Percentiles rank a stretch among this genome's conserved stretches.
Conservation (phyloP, 2,329 filamentous ascomycete genomes). For the Aspergillus sp. region DNA sequence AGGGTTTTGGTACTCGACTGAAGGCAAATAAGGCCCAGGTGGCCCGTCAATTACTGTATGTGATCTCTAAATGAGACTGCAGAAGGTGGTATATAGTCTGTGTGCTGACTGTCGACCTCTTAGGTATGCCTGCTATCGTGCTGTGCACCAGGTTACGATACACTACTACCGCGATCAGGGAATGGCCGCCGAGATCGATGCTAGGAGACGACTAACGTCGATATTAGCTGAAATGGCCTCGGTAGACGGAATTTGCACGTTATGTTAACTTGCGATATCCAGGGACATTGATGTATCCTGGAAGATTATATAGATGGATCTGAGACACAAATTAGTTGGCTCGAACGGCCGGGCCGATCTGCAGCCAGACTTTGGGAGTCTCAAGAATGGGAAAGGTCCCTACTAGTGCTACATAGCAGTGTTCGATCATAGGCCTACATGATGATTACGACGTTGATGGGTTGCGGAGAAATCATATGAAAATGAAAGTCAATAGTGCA, state of each 20-base stretch:
- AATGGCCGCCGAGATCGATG: slow-evolving; percentile 39
- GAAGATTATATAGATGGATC: background rate
- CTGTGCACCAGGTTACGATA: slow-evolving; percentile 38
- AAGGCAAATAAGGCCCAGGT: slow-evolving; percentile 28
- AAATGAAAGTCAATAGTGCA: background rate
- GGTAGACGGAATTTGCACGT: slow-evolving; percentile 10
- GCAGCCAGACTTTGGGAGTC: background rate
- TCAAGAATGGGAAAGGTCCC: background rate
- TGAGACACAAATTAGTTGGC: too few relatives aligned
- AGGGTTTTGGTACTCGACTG: slow-evolving; percentile 36
- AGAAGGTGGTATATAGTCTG: too few relatives aligned
- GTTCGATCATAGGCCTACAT: background rate
- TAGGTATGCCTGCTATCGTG: slow-evolving; percentile 45
- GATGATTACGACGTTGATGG: background rate
- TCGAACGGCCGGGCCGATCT: too few relatives aligned
- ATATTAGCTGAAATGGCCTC: slow-evolving; percentile 33
- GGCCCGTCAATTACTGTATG: slow-evolving; percentile 40
- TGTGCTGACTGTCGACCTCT: slow-evolving; percentile 1
- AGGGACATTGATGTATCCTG: background rate
- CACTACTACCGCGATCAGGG: slow-evolving; percentile 44
- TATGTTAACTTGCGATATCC: background rate
- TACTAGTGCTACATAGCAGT: background rate
- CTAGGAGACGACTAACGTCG: slow-evolving; percentile 38
- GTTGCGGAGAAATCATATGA: background rate
- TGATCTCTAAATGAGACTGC: slow-evolving; percentile 2